Base-by-base conservation (phyloP, 2,329 filamentous ascomycete genomes). In the Aureobasidium sp. region DNA sequence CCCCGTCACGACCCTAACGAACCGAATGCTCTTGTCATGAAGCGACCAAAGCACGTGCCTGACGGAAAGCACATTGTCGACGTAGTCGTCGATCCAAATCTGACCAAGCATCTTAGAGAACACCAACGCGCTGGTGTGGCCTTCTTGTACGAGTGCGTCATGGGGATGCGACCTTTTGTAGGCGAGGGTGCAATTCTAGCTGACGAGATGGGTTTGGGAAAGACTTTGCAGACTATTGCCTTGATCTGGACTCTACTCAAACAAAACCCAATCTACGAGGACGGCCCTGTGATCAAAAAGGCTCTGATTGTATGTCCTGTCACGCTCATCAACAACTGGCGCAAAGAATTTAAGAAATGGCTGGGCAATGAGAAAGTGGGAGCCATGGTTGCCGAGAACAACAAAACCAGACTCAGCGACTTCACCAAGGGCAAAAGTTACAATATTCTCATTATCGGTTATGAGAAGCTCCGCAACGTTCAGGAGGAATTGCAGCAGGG, bases 171-270 rank as follows among this genome's bases (percentile, higher is more conserved):
- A 45, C 76, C 80, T 45, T 85, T 82, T 64, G 83, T 83, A 67
- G 87, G 87, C 1, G 82, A 87, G 72, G 87, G 87, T 27, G 87
- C 86, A 3, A 85, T 90, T 63, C 76, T 90, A 53, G 87, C 87
- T 1, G 87, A 90, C 69, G 87, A 90, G 67, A 90, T 90, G 87
- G 87, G 87, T 0, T 73, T 90, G 1, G 87, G 87, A 22, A 90
- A 90, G 74, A 89, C 87, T 0, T 70, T 90, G 37, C 87, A 90
- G 68, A 89, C 87, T 0, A 90, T 90, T 68, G 78, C 87, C 3
- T 73, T 90, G 49, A 70, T 90, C 14, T 90, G 87, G 87, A 90
- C 87, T 1, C 72, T 90, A 37, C 73, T 90, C 64, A 89, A 89
- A 71, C 87, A 90, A 68, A 89, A 87, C 68, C 86, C 87, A 0